Conservation (phyloP, 2,329 filamentous ascomycete genomes). For the Chaetomium sp. region DNA sequence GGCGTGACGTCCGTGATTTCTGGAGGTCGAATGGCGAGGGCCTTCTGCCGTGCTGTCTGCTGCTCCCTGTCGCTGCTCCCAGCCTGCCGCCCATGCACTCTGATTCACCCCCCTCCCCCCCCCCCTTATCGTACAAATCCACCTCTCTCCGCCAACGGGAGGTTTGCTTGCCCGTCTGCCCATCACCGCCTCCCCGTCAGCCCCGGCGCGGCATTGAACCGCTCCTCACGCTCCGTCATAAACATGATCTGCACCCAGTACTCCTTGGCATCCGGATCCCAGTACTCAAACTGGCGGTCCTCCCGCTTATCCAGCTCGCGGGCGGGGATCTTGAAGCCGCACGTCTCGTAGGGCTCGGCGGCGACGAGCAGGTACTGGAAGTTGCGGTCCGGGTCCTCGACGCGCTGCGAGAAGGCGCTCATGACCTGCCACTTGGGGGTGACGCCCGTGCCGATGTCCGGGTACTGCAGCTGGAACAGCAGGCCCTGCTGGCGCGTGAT, state of each 20-base stretch:
- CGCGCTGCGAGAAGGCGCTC: conserved; percentile 94
- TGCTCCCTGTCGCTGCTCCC: too few species aligned
- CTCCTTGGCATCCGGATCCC: conserved; percentile 92
- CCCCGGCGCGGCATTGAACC: conserved; percentile 70
- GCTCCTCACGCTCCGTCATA: conserved; percentile 95
- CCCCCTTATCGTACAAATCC: background rate
- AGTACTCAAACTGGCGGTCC: conserved; percentile 90
- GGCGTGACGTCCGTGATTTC: background rate
- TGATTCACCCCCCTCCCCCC: background rate
- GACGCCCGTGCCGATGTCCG: conserved; percentile 77
- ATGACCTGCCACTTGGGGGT: conserved; percentile 90
- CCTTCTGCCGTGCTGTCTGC: background rate
- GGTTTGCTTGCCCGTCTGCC: background rate
- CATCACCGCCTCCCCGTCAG: conserved; percentile 52
- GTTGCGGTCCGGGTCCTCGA: conserved; percentile 91
- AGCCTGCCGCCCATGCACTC: background rate
- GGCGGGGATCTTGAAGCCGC: conserved; percentile 92
- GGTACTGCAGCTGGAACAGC: conserved; percentile 95
- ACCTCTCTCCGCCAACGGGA: background rate
- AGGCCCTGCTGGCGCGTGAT: conserved; percentile 85
- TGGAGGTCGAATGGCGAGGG: background rate
- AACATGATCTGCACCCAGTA: conserved; percentile 98
- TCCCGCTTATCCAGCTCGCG: conserved; percentile 89
- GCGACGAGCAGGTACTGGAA: conserved; percentile 95
- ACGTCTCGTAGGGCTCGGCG: conserved; percentile 97